Evolutionary conservation across 176 grass and related monocot genomes (phyloP).

Genomic region (Saccharum spontaneum): DNA sequence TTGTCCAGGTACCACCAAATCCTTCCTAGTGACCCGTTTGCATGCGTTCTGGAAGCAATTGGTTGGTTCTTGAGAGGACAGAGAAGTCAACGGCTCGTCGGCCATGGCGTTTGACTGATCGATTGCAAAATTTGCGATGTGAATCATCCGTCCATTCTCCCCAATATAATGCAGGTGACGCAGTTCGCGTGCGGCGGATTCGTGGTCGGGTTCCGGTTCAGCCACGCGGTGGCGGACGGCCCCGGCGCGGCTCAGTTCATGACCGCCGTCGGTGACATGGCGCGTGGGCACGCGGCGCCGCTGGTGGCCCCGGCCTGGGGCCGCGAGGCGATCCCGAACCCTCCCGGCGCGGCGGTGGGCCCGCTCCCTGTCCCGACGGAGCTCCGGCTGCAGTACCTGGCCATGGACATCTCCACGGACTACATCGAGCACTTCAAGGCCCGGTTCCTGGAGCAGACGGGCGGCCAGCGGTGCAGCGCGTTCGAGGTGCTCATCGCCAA

Average conservation of each 20-base stretch:
- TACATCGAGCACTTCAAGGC: conserved; percentile 83
- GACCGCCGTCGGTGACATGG: conserved; percentile 63
- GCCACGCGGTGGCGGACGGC: conserved; percentile 71
- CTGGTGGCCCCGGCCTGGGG: conserved; percentile 53
- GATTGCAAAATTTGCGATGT: neutral
- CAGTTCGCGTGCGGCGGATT: conserved; percentile 83
- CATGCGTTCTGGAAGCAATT: neutral
- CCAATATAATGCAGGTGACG: conserved; percentile 60
- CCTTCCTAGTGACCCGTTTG: neutral
- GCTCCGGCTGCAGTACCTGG: conserved; percentile 64
- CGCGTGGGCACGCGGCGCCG: conserved; percentile 35
- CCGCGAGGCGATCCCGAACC: conserved; percentile 68
- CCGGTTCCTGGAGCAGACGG: conserved; percentile 54
- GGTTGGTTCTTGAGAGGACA: neutral
- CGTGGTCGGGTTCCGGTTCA: conserved; percentile 83
- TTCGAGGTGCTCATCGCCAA: conserved; percentile 92
- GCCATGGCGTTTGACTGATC: neutral
- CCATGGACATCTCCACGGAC: conserved; percentile 71
- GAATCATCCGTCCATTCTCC: neutral
- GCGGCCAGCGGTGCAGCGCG: conserved; percentile 59
- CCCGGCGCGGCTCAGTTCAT: conserved; percentile 82
- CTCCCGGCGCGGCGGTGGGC: conserved; percentile 38
- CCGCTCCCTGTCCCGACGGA: conserved; percentile 50
- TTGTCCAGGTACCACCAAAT: conserved; percentile 67
- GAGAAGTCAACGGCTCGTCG: conserved; percentile 11